These are phyloP conservation scores for Apiospora saccharicola DNA, from an alignment of 2,329 filamentous ascomycete genomes.

Conservation along the genomic window DNA sequence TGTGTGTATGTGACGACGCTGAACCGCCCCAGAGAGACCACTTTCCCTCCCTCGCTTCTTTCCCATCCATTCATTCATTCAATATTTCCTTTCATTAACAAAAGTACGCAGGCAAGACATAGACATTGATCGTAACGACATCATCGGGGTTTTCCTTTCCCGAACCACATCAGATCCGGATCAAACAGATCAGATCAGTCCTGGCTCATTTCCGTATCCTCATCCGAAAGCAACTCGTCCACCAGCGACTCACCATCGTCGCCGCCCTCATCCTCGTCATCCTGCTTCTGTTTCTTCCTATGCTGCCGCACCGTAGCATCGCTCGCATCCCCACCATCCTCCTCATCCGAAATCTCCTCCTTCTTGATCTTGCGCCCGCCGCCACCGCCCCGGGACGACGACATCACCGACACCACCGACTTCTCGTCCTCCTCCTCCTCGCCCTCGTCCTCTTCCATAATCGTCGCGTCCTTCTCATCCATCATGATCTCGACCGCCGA, in stretches of 20 bases:
- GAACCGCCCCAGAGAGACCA: neutral
- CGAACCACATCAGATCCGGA: neutral
- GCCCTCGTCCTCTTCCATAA: constrained; percentile 54
- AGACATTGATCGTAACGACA: constrained; percentile 20
- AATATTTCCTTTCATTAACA: neutral
- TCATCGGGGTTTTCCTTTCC: neutral
- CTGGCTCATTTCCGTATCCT: neutral
- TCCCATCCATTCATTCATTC: neutral
- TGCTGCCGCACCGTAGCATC: constrained; percentile 36
- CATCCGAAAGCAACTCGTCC: constrained; percentile 26
- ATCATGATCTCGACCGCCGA: constrained; percentile 31
- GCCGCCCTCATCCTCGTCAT: neutral
- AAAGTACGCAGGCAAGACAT: constrained; percentile 7
- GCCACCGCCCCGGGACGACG: neutral
- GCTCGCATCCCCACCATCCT: constrained; percentile 30
- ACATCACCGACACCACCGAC: neutral
- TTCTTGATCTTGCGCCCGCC: neutral
- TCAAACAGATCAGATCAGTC: constrained; percentile 5
- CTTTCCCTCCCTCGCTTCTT: neutral
- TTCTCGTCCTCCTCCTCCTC: constrained; percentile 35
- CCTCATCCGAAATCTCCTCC: neutral
- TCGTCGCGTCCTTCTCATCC: constrained; percentile 46
- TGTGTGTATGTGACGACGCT: neutral
- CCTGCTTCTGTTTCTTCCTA: constrained; percentile 20
- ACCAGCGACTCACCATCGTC: constrained; percentile 43